Conservation (phyloP, 352 stramenopile genomes). For the Globisporangium splendens region DNA sequence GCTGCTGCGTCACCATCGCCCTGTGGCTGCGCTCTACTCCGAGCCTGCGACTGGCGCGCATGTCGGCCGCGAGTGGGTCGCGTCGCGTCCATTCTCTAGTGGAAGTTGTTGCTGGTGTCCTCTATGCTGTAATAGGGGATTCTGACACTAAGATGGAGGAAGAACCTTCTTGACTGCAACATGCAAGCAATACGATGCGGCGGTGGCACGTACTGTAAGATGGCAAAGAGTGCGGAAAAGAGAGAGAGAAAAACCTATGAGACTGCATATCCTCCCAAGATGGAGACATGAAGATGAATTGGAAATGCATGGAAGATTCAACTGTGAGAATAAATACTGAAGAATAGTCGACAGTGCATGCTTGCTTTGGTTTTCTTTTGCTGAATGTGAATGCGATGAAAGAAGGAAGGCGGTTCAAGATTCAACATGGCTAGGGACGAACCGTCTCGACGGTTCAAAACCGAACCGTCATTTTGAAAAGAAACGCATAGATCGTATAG, state of each 20-base stretch:
- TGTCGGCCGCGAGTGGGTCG: background rate
- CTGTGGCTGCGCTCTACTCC: background rate
- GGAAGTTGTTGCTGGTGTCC: too few species aligned
- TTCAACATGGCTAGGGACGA: background rate
- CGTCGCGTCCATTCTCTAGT: background rate
- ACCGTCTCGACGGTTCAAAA: background rate
- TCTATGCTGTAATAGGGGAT: background rate
- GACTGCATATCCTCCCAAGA: background rate
- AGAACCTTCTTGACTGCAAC: background rate
- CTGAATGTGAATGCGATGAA: background rate
- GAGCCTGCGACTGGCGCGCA: constrained; percentile 2
- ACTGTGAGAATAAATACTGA: background rate
- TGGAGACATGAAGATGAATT: background rate
- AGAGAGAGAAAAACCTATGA: background rate
- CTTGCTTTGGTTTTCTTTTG: background rate
- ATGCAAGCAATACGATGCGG: background rate
- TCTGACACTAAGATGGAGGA: background rate
- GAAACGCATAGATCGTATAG: background rate
- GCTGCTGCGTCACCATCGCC: constrained; percentile 14
- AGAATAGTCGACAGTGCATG: background rate
- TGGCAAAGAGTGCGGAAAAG: background rate
- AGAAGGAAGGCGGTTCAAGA: constrained; percentile 6
- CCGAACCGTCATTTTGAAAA: background rate
- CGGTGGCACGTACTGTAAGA: background rate
- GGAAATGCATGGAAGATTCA: background rate